A percentile compares a stretch with the other conserved stretches of the same genome.
phyloP scores from a whole-genome alignment of 2,329 filamentous ascomycete genomes.

The Penicillium sp. region DNA sequence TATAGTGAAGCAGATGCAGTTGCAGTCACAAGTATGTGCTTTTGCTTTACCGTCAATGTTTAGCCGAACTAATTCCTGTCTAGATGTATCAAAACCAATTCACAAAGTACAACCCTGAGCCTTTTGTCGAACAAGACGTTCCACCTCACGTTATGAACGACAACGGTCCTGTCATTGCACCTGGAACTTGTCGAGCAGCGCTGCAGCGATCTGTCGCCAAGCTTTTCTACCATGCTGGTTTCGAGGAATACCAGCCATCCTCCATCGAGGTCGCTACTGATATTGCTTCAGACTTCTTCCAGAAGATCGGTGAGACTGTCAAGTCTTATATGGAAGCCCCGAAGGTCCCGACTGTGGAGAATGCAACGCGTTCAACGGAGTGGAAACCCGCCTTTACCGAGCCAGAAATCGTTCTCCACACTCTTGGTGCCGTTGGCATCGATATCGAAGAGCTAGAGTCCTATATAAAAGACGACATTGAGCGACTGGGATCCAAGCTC shows the following conservation, averaged over 20 bases:
- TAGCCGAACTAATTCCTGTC: constrained; percentile 5
- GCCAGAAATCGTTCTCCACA: constrained; percentile 83
- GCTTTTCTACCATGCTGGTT: constrained; percentile 91
- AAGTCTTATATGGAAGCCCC: constrained; percentile 79
- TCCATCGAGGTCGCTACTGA: constrained; percentile 87
- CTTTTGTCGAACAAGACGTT: constrained; percentile 80
- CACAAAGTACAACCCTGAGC: constrained; percentile 86
- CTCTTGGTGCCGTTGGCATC: constrained; percentile 75
- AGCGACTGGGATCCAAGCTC: constrained; percentile 74
- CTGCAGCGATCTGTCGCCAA: constrained; percentile 88
- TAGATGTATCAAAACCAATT: constrained; percentile 98
- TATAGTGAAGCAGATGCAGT: constrained; percentile 98
- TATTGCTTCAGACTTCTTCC: constrained; percentile 82
- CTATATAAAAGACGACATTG: constrained; percentile 91
- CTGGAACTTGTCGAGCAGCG: constrained; percentile 73
- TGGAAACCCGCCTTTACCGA: constrained; percentile 67
- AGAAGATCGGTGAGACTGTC: constrained; percentile 72
- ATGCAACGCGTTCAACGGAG: constrained; percentile 35
- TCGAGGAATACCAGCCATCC: constrained; percentile 94
- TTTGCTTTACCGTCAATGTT: neutral
- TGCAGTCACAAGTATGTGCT: constrained; percentile 76
- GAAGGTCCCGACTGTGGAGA: constrained; percentile 56
- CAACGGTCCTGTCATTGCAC: constrained; percentile 79
- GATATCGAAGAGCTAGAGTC: constrained; percentile 74
- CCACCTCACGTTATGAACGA: constrained; percentile 86